Percentiles rank a stretch among this genome's conserved stretches.
Evolutionary conservation across 1,284 basidiomycete genomes (phyloP).

Genomic region (Mycosarcoma mackinlayi): DNA sequence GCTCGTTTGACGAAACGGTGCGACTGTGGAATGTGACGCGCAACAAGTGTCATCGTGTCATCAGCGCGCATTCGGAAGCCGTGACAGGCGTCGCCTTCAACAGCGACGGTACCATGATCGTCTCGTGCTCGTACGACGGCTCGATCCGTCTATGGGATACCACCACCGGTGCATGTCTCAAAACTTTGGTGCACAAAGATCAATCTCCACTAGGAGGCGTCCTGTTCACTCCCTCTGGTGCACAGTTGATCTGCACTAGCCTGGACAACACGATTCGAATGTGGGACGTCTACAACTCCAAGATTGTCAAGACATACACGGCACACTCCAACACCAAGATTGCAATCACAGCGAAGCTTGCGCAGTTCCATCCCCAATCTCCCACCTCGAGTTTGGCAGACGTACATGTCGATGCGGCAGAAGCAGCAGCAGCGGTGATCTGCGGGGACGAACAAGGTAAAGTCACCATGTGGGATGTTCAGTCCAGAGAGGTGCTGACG

Average conservation of each 20-base stretch:
- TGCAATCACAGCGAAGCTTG: conserved; percentile 67
- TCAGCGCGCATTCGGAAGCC: conserved; percentile 93
- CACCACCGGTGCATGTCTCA: conserved; percentile 94
- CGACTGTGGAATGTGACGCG: conserved; percentile 93
- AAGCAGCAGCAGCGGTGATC: conserved; percentile 71
- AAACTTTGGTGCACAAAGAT: conserved; percentile 94
- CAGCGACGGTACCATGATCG: conserved; percentile 90
- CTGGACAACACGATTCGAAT: conserved; percentile 91
- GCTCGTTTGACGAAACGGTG: conserved; percentile 93
- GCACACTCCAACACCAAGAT: conserved; percentile 85
- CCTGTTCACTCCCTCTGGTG: conserved; percentile 89
- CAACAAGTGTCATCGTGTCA: conserved; percentile 65
- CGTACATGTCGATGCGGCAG: not conserved
- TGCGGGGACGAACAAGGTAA: conserved; percentile 91
- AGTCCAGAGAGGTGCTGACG: conserved; percentile 80
- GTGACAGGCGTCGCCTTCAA: conserved; percentile 93
- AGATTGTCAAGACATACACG: conserved; percentile 90
- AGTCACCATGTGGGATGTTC: conserved; percentile 89
- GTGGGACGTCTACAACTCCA: conserved; percentile 92
- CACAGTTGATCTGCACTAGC: conserved; percentile 86
- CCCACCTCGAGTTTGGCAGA: too few species aligned
- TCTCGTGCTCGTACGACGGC: conserved; percentile 94
- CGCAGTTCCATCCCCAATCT: conserved; percentile 5
- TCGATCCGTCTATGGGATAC: conserved; percentile 88
- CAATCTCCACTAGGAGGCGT: conserved; percentile 91